A percentile compares a stretch with the other conserved stretches of the same genome.
Evolutionary conservation across 257 asterid genomes (phyloP).

Genomic region (Perilla frutescens): DNA sequence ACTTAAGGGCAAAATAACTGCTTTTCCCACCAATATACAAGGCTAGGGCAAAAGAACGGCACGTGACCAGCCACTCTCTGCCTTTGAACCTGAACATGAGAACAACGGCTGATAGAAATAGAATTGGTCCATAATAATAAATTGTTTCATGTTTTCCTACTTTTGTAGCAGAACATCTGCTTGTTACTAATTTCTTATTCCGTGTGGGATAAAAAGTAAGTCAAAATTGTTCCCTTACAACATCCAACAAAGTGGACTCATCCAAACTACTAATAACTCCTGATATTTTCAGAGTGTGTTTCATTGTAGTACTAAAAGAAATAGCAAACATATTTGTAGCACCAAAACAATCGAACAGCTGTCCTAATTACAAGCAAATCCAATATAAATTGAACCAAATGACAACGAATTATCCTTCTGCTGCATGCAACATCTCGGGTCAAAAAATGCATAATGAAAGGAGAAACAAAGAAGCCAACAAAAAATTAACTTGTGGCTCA

Average conservation of each 20-base stretch:
- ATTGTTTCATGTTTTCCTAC: not conserved
- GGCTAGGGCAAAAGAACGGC: too few relatives aligned
- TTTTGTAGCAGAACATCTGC: not conserved
- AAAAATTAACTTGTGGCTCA: not conserved
- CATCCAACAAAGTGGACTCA: not conserved
- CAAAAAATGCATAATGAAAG: not conserved
- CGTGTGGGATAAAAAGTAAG: not conserved
- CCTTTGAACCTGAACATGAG: slow-evolving; percentile 22
- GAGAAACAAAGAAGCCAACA: not conserved
- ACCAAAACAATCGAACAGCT: not conserved
- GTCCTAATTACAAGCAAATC: not conserved
- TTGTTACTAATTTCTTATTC: not conserved
- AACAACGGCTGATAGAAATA: not conserved
- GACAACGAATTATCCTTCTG: not conserved
- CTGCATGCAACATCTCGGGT: not conserved
- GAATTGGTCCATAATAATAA: slow-evolving; percentile 11
- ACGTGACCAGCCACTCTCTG: not conserved
- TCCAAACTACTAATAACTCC: not conserved
- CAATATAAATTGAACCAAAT: not conserved
- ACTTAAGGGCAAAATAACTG: slow-evolving; percentile 52
- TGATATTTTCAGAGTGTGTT: not conserved
- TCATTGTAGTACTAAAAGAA: not conserved
- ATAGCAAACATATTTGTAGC: not conserved
- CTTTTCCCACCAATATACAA: slow-evolving; percentile 66
- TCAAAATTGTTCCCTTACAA: slow-evolving; percentile 1